phyloP scores from a whole-genome alignment of 257 asterid genomes.

The Solanum bulbocastanum region DNA sequence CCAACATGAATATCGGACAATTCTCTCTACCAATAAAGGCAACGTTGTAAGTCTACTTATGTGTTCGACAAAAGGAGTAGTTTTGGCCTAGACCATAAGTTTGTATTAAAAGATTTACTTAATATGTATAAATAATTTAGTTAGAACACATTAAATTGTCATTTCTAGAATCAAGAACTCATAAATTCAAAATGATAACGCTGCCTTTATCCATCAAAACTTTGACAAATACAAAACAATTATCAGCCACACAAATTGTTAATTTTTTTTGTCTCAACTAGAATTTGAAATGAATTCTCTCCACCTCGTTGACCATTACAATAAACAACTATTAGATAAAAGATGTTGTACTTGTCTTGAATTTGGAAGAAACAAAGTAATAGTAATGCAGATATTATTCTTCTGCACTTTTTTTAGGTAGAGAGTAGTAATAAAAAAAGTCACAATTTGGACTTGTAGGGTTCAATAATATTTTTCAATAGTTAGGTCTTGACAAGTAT shows the following conservation, averaged over 20 bases:
- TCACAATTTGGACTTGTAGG: neutral
- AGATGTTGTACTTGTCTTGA: neutral
- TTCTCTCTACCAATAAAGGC: neutral
- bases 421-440: neutral
- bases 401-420: neutral
- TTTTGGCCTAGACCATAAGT: neutral
- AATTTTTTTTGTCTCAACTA: neutral
- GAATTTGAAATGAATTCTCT: neutral
- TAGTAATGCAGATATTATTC: neutral
- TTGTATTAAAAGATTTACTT: neutral
- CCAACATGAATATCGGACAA: neutral
- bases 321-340: neutral
- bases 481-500: neutral
- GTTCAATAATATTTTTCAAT: neutral
- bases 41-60: neutral
- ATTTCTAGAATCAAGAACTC: neutral
- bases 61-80: neutral
- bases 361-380: neutral
- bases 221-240: neutral
- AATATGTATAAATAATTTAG: neutral
- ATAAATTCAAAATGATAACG: neutral
- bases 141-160: neutral
- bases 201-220: fast-evolving
- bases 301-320: neutral
- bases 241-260: neutral